Conservation (phyloP, 2,329 filamentous ascomycete genomes). For the Akanthomyces muscarius region DNA sequence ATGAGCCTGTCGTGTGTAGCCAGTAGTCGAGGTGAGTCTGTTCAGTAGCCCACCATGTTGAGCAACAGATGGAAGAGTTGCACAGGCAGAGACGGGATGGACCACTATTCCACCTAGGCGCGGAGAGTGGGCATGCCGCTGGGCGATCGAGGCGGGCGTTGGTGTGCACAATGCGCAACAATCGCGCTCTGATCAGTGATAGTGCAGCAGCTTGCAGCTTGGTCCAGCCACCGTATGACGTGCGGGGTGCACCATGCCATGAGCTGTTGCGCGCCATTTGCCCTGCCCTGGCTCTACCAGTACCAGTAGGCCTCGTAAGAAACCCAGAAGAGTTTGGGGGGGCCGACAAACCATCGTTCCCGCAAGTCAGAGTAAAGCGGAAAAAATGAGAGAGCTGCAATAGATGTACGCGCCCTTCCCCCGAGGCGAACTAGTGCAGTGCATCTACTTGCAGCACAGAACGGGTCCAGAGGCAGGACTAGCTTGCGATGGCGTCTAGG, state of each 20-base stretch:
- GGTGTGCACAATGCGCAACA: constrained; percentile 12
- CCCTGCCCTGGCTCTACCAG: neutral
- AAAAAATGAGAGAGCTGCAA: neutral
- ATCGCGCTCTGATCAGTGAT: neutral
- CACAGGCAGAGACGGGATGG: constrained; percentile 4
- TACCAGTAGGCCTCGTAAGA: neutral
- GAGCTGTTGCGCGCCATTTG: constrained; percentile 7
- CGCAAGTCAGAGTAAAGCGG: neutral
- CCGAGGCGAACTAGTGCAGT: neutral
- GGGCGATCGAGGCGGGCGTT: constrained; percentile 13
- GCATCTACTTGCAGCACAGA: neutral
- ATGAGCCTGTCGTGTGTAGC: neutral
- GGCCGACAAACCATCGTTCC: neutral
- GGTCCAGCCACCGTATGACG: constrained; percentile 10
- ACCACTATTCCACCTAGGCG: constrained; percentile 6
- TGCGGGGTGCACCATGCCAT: constrained; percentile 12
- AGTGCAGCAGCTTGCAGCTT: constrained; percentile 1
- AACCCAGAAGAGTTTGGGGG: neutral
- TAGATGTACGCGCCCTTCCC: neutral
- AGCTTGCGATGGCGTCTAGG: constrained; percentile 3
- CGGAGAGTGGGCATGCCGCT: constrained; percentile 12
- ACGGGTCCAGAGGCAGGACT: neutral
- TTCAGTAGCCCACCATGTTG: neutral
- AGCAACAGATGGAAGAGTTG: neutral
- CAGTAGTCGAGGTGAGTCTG: neutral